Evolutionary conservation across 164 flowering plant genomes (phyloP).

Genomic region (Tetracentron sinense): DNA sequence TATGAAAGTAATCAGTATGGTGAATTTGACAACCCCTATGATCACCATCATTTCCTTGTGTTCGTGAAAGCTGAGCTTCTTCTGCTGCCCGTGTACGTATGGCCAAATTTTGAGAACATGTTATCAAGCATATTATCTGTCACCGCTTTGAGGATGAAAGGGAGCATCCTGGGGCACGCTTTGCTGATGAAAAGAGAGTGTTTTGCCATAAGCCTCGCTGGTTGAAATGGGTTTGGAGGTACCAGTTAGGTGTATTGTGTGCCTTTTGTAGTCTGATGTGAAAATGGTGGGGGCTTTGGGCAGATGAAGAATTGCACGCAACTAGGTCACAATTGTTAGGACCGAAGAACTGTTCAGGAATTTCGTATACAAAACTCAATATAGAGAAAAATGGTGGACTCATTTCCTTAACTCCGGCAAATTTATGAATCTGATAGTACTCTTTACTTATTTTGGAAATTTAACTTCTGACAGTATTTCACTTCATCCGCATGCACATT

Average conservation of each 20-base stretch:
- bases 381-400: too few species aligned
- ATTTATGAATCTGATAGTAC: too few species aligned
- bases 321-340: not conserved
- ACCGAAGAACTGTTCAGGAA: not conserved
- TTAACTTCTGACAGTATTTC: too few species aligned
- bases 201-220: conserved; percentile 23
- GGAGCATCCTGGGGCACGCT: conserved; percentile 32
- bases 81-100: conserved; percentile 45
- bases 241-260: conserved; percentile 23
- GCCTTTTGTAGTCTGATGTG: conserved; percentile 21
- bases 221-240: conserved; percentile 20
- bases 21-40: conserved; percentile 10
- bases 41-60: conserved; percentile 26
- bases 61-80: conserved; percentile 36
- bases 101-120: conserved; percentile 38
- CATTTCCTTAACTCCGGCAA: too few species aligned
- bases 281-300: conserved; percentile 10
- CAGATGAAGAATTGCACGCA: not conserved
- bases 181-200: conserved; percentile 33
- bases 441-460: too few species aligned
- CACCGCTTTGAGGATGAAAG: too few species aligned
- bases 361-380: too few species aligned
- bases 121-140: conserved; percentile 27
- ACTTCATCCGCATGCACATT: too few species aligned
- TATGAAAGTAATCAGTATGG: conserved; percentile 36